Percentiles rank a stretch among this genome's conserved stretches.
Conservation (phyloP, 352 stramenopile genomes). For the Hyphochytrium catenoides region DNA sequence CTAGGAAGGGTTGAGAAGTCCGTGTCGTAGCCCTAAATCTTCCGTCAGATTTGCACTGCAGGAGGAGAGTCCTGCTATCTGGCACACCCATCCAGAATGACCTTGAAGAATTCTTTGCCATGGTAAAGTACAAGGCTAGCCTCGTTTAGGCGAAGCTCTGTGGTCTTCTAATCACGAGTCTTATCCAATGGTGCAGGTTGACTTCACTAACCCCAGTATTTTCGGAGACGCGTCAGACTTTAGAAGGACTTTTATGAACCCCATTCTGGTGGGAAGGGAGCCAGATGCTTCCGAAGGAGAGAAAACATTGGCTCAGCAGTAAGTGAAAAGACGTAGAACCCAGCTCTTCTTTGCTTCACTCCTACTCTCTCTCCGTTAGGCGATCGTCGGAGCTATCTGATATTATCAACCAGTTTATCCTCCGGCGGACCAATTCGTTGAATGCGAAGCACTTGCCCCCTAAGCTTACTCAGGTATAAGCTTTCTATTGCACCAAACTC, state of each 20-base stretch:
- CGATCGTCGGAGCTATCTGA: conserved; percentile 84
- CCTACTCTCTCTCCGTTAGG: conserved; percentile 4
- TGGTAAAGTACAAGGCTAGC: conserved; percentile 48
- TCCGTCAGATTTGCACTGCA: conserved; percentile 32
- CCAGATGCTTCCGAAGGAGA: conserved; percentile 63
- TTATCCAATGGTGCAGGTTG: conserved; percentile 11
- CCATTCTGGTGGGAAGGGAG: conserved; percentile 65
- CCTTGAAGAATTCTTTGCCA: conserved; percentile 94
- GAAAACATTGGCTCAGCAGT: conserved; percentile 26
- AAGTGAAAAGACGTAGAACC: conserved; percentile 5
- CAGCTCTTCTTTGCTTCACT: neutral
- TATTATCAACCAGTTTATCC: conserved; percentile 96
- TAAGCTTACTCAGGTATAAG: conserved; percentile 95
- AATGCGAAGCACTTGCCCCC: conserved; percentile 93
- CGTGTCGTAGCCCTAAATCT: conserved; percentile 7
- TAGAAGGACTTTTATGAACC: conserved; percentile 65
- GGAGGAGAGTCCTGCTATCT: conserved; percentile 79
- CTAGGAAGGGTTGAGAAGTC: neutral
- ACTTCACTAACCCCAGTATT: conserved; percentile 63
- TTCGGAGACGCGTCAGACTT: conserved; percentile 65
- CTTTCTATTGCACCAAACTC: too few relatives aligned
- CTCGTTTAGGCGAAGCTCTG: conserved; percentile 24
- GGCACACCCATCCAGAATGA: conserved; percentile 98
- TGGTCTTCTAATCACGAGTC: conserved; percentile 32
- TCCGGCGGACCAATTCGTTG: conserved; percentile 91